Percentiles rank a stretch among this genome's conserved stretches.
Conservation (phyloP, 352 stramenopile genomes). For the Phytophthora litchii region DNA sequence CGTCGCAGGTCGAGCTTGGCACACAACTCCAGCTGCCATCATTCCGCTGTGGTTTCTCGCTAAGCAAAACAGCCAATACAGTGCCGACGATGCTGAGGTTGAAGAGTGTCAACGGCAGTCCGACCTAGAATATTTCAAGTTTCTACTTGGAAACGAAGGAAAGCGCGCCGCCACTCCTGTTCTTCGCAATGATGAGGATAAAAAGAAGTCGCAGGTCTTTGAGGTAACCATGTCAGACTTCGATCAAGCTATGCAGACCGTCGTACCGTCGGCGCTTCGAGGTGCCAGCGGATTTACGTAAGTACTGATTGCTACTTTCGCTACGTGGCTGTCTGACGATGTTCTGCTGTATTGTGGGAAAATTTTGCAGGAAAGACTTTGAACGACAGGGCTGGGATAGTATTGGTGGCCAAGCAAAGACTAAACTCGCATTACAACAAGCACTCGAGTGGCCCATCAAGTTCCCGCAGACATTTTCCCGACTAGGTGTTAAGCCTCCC, state of each 20-base stretch:
- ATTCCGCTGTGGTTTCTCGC: constrained; percentile 77
- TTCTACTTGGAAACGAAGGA: constrained; percentile 35
- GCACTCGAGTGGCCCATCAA: constrained; percentile 90
- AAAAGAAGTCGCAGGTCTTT: constrained; percentile 32
- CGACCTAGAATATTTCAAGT: constrained; percentile 49
- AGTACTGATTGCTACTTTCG: constrained; percentile 16
- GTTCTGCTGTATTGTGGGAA: constrained; percentile 4
- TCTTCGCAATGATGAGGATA: not conserved
- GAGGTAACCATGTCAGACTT: constrained; percentile 76
- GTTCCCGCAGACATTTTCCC: constrained; percentile 73
- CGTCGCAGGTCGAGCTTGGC: constrained; percentile 62
- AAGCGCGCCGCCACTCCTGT: not conserved
- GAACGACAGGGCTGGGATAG: constrained; percentile 71
- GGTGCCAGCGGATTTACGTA: constrained; percentile 62
- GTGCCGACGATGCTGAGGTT: not conserved
- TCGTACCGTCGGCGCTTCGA: constrained; percentile 71
- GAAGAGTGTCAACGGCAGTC: constrained; percentile 2
- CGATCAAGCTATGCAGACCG: constrained; percentile 71
- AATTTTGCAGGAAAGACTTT: constrained; percentile 51
- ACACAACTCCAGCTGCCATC: constrained; percentile 60
- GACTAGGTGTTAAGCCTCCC: constrained; percentile 73
- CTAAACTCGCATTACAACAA: constrained; percentile 82
- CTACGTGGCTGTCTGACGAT: constrained; percentile 3
- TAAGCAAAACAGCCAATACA: constrained; percentile 30
- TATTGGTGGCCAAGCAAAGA: constrained; percentile 75